A percentile compares a stretch with the other conserved stretches of the same genome.
Evolutionary conservation across 78 protist species (phyloP).

Genomic region (Pigoraptor vietnamica): DNA sequence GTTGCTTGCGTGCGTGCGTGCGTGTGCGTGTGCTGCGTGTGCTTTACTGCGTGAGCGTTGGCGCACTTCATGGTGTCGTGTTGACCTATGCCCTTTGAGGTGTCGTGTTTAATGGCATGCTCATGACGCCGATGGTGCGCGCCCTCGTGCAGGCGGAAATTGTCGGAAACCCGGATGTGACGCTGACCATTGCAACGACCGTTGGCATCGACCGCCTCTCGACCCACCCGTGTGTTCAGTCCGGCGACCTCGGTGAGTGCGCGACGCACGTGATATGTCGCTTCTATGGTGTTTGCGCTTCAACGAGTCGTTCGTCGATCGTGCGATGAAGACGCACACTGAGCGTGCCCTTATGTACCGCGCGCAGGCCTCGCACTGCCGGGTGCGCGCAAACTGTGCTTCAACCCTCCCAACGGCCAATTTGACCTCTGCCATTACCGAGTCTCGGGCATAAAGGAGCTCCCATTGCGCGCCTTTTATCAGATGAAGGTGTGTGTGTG

Average conservation of each 20-base stretch:
- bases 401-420: neutral
- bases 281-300: neutral
- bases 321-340: too few relatives aligned
- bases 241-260: neutral
- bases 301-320: neutral
- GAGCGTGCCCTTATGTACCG: too few relatives aligned
- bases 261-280: neutral
- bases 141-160: neutral
- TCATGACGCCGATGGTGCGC: too few relatives aligned
- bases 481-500: neutral
- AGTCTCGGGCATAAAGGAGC: neutral
- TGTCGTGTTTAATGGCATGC: too few relatives aligned
- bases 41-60: too few relatives aligned
- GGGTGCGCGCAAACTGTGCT: neutral
- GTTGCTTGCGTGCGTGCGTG: too few relatives aligned
- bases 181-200: neutral
- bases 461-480: neutral
- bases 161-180: neutral
- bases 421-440: neutral
- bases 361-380: neutral
- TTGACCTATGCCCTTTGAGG: too few relatives aligned
- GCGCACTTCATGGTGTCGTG: too few relatives aligned
- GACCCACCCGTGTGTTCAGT: neutral
- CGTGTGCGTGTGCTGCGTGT: too few relatives aligned
- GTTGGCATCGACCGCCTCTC: neutral